Evolutionary conservation across 495 filamentous ascomycete genomes (phyloP).

Genomic region (Trichocladium uniseriatum): DNA sequence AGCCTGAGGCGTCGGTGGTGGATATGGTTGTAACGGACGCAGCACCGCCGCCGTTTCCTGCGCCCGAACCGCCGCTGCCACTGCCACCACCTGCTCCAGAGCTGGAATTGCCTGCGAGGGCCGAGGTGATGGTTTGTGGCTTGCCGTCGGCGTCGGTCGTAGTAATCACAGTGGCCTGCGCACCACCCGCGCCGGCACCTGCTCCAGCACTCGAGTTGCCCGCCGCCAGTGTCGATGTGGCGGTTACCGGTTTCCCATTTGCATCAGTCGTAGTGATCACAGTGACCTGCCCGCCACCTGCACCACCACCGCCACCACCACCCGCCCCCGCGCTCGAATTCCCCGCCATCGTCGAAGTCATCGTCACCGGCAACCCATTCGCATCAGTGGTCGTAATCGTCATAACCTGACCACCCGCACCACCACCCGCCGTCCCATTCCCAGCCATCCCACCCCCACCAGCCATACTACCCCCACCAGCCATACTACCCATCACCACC

Average conservation of each 20-base stretch:
- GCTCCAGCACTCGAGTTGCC: background rate
- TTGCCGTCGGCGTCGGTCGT: conserved; percentile 6
- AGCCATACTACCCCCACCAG: background rate
- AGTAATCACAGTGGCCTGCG: background rate
- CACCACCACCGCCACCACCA: no score
- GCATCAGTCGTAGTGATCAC: conserved; percentile 7
- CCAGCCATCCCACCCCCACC: background rate
- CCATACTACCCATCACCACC: background rate
- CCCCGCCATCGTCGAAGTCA: background rate
- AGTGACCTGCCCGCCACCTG: no score
- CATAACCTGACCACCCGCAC: background rate
- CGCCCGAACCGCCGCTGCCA: background rate
- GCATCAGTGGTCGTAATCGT: conserved; percentile 10
- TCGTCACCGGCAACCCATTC: background rate
- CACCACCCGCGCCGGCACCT: no score
- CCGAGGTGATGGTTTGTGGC: background rate
- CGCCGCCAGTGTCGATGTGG: background rate
- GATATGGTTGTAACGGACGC: background rate
- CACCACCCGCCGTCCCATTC: background rate
- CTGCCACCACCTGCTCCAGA: background rate
- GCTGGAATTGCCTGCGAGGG: background rate
- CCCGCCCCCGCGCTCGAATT: background rate
- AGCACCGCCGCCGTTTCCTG: background rate
- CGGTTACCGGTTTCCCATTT: background rate
- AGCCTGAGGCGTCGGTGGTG: background rate